phyloP scores from a whole-genome alignment of 306 rosid species.

The Dicorynia guianensis region DNA sequence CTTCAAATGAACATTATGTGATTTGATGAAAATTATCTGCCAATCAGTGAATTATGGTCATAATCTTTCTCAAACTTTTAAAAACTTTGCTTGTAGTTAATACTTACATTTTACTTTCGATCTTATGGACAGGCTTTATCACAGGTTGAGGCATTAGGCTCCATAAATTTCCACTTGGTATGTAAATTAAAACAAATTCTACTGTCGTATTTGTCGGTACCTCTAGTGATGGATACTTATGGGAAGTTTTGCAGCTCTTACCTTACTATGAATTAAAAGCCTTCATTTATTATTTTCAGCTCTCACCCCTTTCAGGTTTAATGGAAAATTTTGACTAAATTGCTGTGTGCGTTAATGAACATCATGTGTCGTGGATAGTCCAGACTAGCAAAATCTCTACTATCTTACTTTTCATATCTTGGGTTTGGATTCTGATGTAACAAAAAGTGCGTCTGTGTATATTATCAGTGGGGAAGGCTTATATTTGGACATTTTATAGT shows the following conservation, averaged over 20 bases:
- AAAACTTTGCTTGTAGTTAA: constrained; percentile 3
- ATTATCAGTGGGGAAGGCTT: constrained; percentile 1
- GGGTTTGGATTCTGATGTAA: constrained; percentile 19
- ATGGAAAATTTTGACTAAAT: constrained; percentile 2
- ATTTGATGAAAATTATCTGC: too few species aligned
- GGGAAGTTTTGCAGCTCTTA: neutral
- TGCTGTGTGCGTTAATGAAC: constrained; percentile 9
- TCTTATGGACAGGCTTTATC: constrained; percentile 55
- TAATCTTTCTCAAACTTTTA: too few species aligned
- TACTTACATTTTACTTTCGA: constrained; percentile 30
- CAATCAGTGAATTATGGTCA: too few species aligned
- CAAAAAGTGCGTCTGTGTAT: constrained; percentile 3
- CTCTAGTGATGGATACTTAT: neutral
- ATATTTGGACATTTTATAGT: neutral
- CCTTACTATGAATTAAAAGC: neutral
- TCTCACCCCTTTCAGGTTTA: constrained; percentile 9
- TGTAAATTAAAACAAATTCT: neutral
- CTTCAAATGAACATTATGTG: too few species aligned
- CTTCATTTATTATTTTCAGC: constrained; percentile 1
- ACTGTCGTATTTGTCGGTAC: constrained; percentile 24
- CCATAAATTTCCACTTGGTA: constrained; percentile 66
- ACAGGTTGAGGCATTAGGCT: constrained; percentile 58
- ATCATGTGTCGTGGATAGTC: constrained; percentile 16
- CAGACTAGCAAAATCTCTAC: neutral
- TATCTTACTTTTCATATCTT: constrained; percentile 7